These are phyloP conservation scores for Ceriops decandra DNA, from an alignment of 345 rosid species.

Conservation along the genomic window DNA sequence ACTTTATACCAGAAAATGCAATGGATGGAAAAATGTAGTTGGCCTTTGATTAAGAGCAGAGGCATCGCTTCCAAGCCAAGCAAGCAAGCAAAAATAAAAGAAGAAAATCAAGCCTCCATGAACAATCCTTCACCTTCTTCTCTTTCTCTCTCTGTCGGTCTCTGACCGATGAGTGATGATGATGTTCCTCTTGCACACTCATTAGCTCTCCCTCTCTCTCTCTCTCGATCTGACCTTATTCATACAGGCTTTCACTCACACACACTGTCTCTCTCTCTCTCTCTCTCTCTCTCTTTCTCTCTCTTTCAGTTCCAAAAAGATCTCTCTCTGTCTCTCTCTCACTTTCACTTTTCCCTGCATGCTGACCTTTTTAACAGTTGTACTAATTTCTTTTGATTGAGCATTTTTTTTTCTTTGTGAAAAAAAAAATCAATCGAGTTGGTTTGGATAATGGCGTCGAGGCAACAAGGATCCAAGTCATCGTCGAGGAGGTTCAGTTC, in stretches of 20 bases:
- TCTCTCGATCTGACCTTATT: constrained; percentile 4
- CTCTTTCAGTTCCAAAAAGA: constrained; percentile 1
- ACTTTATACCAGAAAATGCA: not conserved
- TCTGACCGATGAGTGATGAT: constrained; percentile 9
- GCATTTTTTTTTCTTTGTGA: not conserved
- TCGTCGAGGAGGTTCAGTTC: constrained; percentile 49
- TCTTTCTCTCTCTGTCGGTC: not conserved
- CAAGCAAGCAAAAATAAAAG: not conserved
- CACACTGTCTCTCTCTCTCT: not conserved
- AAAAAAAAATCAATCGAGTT: not conserved
- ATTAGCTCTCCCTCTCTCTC: not conserved
- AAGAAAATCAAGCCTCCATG: not conserved
- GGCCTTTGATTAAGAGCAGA: constrained; percentile 36
- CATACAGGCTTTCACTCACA: too few species aligned
- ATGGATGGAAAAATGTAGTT: constrained; percentile 13
- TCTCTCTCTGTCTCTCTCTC: not conserved
- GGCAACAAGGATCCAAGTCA: constrained; percentile 44
- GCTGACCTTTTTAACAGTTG: not conserved
- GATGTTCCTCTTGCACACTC: constrained; percentile 9
- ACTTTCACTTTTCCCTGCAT: constrained; percentile 8
- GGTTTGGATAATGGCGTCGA: constrained; percentile 60
- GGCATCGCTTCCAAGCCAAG: constrained; percentile 57
- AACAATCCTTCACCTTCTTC: not conserved
- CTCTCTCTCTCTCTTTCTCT: not conserved
- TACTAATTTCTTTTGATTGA: not conserved